These are phyloP conservation scores for Aureobasidium sp. DNA, from an alignment of 2,329 filamentous ascomycete species.

Conservation along the genomic window DNA sequence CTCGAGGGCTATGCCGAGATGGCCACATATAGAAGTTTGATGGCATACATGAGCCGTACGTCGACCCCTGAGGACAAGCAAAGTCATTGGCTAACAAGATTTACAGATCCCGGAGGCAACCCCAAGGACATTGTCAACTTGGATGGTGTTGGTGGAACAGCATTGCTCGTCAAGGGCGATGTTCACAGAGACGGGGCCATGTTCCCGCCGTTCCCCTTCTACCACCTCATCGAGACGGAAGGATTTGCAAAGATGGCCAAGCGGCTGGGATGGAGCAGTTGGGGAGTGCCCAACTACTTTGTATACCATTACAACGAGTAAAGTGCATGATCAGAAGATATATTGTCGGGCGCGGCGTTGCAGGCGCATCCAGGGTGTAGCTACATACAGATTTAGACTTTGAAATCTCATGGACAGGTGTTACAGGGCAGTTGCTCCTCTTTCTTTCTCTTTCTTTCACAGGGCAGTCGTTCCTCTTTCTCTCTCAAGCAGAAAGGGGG, in stretches of 20 bases:
- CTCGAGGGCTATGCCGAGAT: slow-evolving; percentile 91
- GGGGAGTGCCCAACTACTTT: slow-evolving; percentile 93
- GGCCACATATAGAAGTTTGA: slow-evolving; percentile 82
- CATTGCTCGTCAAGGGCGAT: slow-evolving; percentile 88
- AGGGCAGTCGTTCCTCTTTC: background rate
- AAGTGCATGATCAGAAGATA: background rate
- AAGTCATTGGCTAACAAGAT: background rate
- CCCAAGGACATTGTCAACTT: slow-evolving; percentile 50
- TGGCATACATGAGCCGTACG: slow-evolving; percentile 69
- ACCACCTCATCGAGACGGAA: slow-evolving; percentile 95
- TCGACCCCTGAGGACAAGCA: slow-evolving; percentile 24
- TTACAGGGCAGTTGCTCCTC: background rate
- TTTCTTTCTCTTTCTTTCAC: background rate
- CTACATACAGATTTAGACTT: slow-evolving; percentile 13
- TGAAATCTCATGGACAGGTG: background rate
- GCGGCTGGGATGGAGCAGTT: slow-evolving; percentile 75
- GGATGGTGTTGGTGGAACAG: slow-evolving; percentile 90
- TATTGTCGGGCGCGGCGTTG: slow-evolving; percentile 14
- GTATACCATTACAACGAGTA: slow-evolving; percentile 90
- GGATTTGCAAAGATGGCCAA: slow-evolving; percentile 97
- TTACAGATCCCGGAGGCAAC: slow-evolving; percentile 24
- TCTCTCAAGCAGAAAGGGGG: background rate
- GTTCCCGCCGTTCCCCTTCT: slow-evolving; percentile 96
- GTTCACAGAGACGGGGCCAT: slow-evolving; percentile 96
- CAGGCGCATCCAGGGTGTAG: background rate